Percentiles rank a stretch among this genome's conserved stretches.
Conservation (phyloP, 2,329 filamentous ascomycete genomes). For the Parastagonospora nodorum region DNA sequence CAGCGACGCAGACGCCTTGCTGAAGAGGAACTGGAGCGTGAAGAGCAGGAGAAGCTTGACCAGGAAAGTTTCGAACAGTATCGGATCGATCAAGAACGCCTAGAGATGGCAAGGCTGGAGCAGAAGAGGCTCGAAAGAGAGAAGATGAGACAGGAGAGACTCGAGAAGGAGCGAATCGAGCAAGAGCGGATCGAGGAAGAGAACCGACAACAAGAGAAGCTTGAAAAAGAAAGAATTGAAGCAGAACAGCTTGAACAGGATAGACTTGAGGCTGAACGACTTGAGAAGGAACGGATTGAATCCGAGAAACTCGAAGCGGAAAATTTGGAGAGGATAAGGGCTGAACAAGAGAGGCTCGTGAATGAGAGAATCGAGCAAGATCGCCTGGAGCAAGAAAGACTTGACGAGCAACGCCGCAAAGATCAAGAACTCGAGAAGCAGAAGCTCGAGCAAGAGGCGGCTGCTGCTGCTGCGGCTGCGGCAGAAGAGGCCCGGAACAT, state of each 20-base stretch:
- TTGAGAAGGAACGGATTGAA: neutral
- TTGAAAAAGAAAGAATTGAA: constrained; percentile 1
- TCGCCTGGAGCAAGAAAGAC: constrained; percentile 1
- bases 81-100: constrained; percentile 6
- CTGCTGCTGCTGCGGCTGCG: constrained; percentile 1
- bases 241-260: constrained; percentile 1
- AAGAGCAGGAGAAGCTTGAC: constrained; percentile 3
- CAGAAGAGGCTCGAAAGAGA: constrained; percentile 4
- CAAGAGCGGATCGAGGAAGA: constrained; percentile 9
- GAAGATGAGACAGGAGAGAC: constrained; percentile 1
- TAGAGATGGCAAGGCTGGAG: constrained; percentile 3
- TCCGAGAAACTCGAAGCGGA: neutral
- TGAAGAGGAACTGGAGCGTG: constrained; percentile 4
- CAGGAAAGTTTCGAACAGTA: constrained; percentile 5
- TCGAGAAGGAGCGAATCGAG: constrained; percentile 4
- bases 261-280: neutral
- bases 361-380: constrained; percentile 1
- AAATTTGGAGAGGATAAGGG: neutral
- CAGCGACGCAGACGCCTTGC: constrained; percentile 4
- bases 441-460: constrained; percentile 5
- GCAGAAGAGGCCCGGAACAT: neutral
- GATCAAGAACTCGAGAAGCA: neutral
- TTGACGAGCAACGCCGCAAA: neutral
- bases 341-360: constrained; percentile 2
- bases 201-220: constrained; percentile 4